phyloP scores from a whole-genome alignment of 169 alveolate species.

The Babesia divergens region DNA sequence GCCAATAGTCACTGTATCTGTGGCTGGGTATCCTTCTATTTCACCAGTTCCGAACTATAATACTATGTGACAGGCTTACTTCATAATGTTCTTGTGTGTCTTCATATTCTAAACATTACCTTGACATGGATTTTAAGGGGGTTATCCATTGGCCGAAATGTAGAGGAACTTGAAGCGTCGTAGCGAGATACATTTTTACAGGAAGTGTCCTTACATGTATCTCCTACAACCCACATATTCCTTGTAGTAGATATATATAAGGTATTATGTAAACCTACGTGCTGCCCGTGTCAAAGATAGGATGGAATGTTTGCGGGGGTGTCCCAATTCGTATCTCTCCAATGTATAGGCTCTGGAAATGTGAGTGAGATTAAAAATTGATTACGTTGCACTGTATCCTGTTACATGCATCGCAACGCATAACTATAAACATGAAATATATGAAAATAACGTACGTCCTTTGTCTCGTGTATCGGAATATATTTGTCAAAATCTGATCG shows the following conservation, averaged over 20 bases:
- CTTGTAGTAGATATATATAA: neutral
- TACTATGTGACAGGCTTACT: neutral
- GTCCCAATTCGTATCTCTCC: constrained; percentile 73
- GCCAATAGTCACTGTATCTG: constrained; percentile 76
- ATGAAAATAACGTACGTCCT: constrained; percentile 36
- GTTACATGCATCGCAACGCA: neutral
- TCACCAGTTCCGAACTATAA: constrained; percentile 83
- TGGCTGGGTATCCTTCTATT: constrained; percentile 78
- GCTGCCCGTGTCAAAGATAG: constrained; percentile 83
- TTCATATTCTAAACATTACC: constrained; percentile 1
- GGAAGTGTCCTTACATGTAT: constrained; percentile 68
- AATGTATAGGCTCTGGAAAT: constrained; percentile 67
- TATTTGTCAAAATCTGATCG: constrained; percentile 8
- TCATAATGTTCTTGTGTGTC: neutral
- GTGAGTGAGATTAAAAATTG: neutral
- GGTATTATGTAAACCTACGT: constrained; percentile 49
- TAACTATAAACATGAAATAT: neutral
- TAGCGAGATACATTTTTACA: constrained; percentile 71
- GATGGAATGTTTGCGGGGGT: constrained; percentile 79
- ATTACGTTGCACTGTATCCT: neutral
- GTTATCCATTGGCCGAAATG: constrained; percentile 60
- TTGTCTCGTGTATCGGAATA: constrained; percentile 39
- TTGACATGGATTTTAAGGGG: constrained; percentile 73
- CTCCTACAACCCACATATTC: constrained; percentile 80
- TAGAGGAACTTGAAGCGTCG: constrained; percentile 64